phyloP scores from a whole-genome alignment of 225 moss, liverwort and hornwort species.

The Marchantia paleacea region DNA sequence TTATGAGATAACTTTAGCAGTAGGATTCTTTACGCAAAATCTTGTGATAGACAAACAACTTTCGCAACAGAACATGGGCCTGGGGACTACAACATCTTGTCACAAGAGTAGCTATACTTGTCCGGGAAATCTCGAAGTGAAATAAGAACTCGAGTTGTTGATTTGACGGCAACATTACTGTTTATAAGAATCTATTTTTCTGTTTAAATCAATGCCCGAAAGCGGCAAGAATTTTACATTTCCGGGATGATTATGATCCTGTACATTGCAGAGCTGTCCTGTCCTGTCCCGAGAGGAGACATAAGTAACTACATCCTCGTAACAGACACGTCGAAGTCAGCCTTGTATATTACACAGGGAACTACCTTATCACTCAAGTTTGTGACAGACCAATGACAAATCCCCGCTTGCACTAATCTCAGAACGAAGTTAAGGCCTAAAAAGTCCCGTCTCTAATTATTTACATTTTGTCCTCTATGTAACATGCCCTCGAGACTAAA shows the following conservation, averaged over 20 bases:
- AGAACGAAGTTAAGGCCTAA: neutral
- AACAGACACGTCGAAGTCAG: neutral
- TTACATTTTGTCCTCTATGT: slow-evolving; percentile 9
- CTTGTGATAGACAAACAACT: too few species aligned
- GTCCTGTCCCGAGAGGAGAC: neutral
- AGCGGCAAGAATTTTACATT: neutral
- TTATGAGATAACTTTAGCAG: too few species aligned
- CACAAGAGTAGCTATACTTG: too few species aligned
- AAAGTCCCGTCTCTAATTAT: neutral
- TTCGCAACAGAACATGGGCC: too few species aligned
- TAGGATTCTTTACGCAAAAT: too few species aligned
- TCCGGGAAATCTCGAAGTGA: too few species aligned
- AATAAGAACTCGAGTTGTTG: too few species aligned
- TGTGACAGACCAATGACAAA: neutral
- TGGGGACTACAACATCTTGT: too few species aligned
- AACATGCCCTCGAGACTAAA: neutral
- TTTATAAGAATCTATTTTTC: too few species aligned
- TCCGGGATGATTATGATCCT: neutral
- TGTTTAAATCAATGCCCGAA: too few species aligned
- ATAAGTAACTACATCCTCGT: neutral
- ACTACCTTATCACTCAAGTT: neutral
- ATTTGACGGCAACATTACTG: too few species aligned
- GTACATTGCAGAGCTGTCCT: too few species aligned
- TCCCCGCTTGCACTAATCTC: neutral
- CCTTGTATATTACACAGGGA: neutral